Conservation (phyloP, 148 eudicot species). For the Rhododendron henanense region DNA sequence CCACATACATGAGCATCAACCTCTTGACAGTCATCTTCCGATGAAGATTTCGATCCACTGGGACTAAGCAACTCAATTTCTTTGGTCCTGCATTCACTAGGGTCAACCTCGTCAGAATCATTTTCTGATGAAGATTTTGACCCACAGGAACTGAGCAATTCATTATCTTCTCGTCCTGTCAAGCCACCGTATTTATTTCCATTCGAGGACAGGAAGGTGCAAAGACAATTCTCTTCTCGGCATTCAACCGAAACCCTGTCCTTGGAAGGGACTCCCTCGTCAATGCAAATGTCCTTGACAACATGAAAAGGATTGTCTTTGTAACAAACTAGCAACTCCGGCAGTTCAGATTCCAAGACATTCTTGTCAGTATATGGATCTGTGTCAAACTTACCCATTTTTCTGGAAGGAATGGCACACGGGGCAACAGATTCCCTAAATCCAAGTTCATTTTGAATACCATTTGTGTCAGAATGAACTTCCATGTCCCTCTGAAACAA, state of each 20-base stretch:
- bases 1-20: conserved; percentile 19
- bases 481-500: not conserved
- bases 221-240: conserved; percentile 15
- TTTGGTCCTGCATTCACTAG: conserved; percentile 13
- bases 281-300: conserved; percentile 80
- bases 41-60: conserved; percentile 20
- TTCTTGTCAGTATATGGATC: conserved; percentile 46
- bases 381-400: conserved; percentile 12
- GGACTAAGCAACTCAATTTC: conserved; percentile 14
- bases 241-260: conserved; percentile 41
- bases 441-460: conserved; percentile 14
- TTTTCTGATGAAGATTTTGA: conserved; percentile 25
- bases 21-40: conserved; percentile 19
- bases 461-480: not conserved
- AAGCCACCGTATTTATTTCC: conserved; percentile 14
- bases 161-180: conserved; percentile 17
- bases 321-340: conserved; percentile 55
- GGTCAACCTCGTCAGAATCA: conserved; percentile 8
- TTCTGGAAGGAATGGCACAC: conserved; percentile 16
- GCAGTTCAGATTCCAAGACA: conserved; percentile 54
- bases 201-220: conserved; percentile 15
- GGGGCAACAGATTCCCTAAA: not conserved
- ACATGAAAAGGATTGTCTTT: conserved; percentile 47
- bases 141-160: conserved; percentile 15
- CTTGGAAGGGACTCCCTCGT: conserved; percentile 52